These are phyloP conservation scores for Elsinoe necatrix DNA, from an alignment of 2,329 filamentous ascomycete species.

Conservation along the genomic window DNA sequence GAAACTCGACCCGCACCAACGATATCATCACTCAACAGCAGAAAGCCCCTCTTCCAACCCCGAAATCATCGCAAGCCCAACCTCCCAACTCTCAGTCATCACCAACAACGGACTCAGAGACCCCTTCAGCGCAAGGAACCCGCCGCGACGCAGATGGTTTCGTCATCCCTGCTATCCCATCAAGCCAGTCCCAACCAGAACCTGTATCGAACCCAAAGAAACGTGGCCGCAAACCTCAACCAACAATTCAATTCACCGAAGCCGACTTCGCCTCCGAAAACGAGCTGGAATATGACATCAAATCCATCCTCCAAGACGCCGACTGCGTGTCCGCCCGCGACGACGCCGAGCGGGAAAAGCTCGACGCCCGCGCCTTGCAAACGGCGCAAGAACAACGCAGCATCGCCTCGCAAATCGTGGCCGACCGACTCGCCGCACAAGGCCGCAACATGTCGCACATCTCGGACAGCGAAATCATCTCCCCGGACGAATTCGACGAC, in stretches of 20 bases:
- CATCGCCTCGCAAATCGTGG: slow-evolving; percentile 39
- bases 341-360: slow-evolving; percentile 26
- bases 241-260: slow-evolving; percentile 30
- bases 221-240: slow-evolving; percentile 25
- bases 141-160: slow-evolving; percentile 37
- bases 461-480: slow-evolving; percentile 50
- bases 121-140: slow-evolving; percentile 11
- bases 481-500: slow-evolving; percentile 75
- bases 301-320: slow-evolving; percentile 27
- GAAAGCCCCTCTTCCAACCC: slow-evolving; percentile 14
- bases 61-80: slow-evolving; percentile 12
- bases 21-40: slow-evolving; percentile 2
- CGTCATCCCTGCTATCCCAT: slow-evolving; percentile 30
- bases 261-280: slow-evolving; percentile 42
- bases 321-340: slow-evolving; percentile 25
- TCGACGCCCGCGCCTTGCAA: slow-evolving; percentile 23
- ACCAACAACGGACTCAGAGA: slow-evolving; percentile 13
- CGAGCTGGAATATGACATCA: slow-evolving; percentile 40
- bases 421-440: slow-evolving; percentile 41
- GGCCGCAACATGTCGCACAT: slow-evolving; percentile 30
- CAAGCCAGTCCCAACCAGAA: slow-evolving; percentile 22
- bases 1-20: not conserved
- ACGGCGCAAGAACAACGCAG: slow-evolving; percentile 25
- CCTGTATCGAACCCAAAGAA: slow-evolving; percentile 28
- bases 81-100: not conserved